These are phyloP conservation scores for Lasiosphaeriaceae sp. DNA, from an alignment of 495 filamentous ascomycete genomes.

Conservation along the genomic window DNA sequence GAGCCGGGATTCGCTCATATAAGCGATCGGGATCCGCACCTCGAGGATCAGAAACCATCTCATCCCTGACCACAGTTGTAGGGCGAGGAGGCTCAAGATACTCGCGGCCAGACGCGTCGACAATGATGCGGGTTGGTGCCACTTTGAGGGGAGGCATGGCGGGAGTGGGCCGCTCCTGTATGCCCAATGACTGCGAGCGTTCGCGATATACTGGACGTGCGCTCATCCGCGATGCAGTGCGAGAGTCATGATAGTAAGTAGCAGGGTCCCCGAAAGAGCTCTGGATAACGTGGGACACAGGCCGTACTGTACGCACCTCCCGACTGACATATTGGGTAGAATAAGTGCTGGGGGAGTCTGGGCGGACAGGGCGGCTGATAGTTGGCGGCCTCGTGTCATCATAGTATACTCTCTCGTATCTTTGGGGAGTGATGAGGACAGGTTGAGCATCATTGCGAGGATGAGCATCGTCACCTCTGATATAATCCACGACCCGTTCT, in stretches of 20 bases:
- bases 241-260: conserved; percentile 55
- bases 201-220: conserved; percentile 48
- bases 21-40: conserved; percentile 38
- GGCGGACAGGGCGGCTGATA: conserved; percentile 37
- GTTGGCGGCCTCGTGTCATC: conserved; percentile 36
- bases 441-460: conserved; percentile 19
- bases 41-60: conserved; percentile 37
- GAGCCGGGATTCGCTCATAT: conserved; percentile 40
- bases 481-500: conserved; percentile 26
- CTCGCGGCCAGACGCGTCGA: conserved; percentile 68
- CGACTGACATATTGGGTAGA: conserved; percentile 39
- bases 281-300: conserved; percentile 57
- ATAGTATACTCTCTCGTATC: conserved; percentile 34
- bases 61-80: conserved; percentile 36
- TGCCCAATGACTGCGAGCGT: conserved; percentile 55
- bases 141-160: conserved; percentile 56
- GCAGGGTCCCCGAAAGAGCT: conserved; percentile 36
- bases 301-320: conserved; percentile 48
- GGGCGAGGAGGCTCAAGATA: conserved; percentile 60
- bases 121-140: conserved; percentile 55
- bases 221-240: conserved; percentile 36
- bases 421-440: conserved; percentile 21
- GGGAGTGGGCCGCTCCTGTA: conserved; percentile 44
- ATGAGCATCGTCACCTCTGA: conserved; percentile 15
- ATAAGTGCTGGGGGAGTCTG: conserved; percentile 48